phyloP scores from a whole-genome alignment of 2,329 filamentous ascomycete genomes.

The Ambrosiella beaveri region DNA sequence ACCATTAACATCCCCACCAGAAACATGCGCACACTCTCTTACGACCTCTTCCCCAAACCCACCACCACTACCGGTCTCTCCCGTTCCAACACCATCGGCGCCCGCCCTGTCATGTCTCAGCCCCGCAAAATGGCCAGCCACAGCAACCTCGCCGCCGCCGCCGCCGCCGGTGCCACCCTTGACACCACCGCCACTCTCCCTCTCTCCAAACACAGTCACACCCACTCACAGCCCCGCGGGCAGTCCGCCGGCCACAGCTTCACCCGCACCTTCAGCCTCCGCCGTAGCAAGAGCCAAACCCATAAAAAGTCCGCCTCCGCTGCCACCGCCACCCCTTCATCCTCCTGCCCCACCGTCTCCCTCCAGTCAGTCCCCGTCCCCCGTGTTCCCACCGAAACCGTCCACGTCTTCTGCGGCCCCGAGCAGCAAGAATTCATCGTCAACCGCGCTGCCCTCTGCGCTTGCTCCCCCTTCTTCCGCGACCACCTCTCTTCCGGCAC shows the following conservation, averaged over 20 bases:
- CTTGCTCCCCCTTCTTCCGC: conserved; percentile 31
- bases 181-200: not conserved
- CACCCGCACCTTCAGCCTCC: not conserved
- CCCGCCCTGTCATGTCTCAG: conserved; percentile 4
- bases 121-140: conserved; percentile 1
- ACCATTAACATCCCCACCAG: not conserved
- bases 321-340: not conserved
- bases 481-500: conserved; percentile 26
- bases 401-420: conserved; percentile 27
- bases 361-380: not conserved
- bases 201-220: not conserved
- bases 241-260: not conserved
- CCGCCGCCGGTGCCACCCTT: not conserved
- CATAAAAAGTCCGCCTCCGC: conserved; percentile 2
- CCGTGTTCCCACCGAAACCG: conserved; percentile 14
- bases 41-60: conserved; percentile 5
- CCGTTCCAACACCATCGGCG: conserved; percentile 6
- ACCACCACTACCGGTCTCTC: not conserved
- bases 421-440: conserved; percentile 26
- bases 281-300: not conserved
- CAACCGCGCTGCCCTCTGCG: conserved; percentile 29
- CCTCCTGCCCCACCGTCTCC: not conserved
- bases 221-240: not conserved
- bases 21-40: conserved; percentile 2
- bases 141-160: not conserved